Base-by-base conservation (phyloP, 1,284 basidiomycete species). In the Cutaneotrichosporon mucoides region DNA sequence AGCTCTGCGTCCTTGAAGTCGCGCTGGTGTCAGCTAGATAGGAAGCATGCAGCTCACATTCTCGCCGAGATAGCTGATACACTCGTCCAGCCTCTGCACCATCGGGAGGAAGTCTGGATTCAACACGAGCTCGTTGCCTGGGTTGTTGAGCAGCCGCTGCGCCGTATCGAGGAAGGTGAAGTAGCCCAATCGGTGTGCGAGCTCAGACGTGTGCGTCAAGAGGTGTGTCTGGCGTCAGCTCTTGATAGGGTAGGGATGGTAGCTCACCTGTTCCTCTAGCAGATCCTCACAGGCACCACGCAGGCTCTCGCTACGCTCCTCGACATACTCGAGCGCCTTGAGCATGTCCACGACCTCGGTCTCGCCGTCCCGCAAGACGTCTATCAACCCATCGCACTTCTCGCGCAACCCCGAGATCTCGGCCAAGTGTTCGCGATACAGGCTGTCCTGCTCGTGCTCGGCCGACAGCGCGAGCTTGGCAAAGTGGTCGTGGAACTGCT, bases 401-500 rank as follows among this genome's bases (percentile, higher is more conserved):
- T 83, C 83, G 24, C 92, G 78, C 72, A 93, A 86, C 15, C 84
- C 84, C 0, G 84, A 80, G 12, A 96, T 84, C 62, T 84, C 84
- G 5, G 84, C 84, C 16, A 93, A 83, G 75, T 95, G 89, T 1
- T 87, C 85, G 42, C 90, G 83, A 73, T 94, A 95, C 70, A 92
- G 87, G 4, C 89, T 85, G 70, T 96, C 93, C 70, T 95, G 92
- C 62, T 88, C 89, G 69, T 92, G 89, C 11, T 92, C 88, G 38
- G 95, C 89, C 1, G 88, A 88, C 16, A 88, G 82, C 64, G 95
- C 91, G 53, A 96, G 86, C 43, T 88, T 81, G 0, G 89, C 83
- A 73, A 92, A 93, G 87, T 92, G 95, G 78, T 96, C 93, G 71
- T 93, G 91, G 77, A 96, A 95, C 67, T 94, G 90, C 69, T 96